These are phyloP conservation scores for Ganoderma lingzhi DNA, from an alignment of 1,284 basidiomycete genomes.

Conservation along the genomic window DNA sequence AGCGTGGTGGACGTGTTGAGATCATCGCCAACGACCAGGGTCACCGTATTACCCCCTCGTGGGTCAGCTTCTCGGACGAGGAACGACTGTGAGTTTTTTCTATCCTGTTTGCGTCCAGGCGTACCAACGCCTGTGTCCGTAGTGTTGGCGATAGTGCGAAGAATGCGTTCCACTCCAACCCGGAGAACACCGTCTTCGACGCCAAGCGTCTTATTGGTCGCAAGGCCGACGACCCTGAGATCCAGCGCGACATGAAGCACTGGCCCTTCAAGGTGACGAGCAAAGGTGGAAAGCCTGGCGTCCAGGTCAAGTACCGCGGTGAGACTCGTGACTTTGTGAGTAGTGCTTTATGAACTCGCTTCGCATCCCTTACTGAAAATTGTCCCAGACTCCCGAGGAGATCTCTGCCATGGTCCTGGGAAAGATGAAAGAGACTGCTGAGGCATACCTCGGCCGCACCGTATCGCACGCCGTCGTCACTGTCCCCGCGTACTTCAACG, in stretches of 20 bases:
- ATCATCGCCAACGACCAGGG: conserved; percentile 98
- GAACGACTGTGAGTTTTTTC: conserved; percentile 80
- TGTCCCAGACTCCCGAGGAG: conserved; percentile 81
- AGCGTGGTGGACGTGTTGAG: conserved; percentile 92
- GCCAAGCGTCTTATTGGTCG: conserved; percentile 97
- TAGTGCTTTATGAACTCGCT: conserved; percentile 24
- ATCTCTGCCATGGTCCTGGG: conserved; percentile 93
- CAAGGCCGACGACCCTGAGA: conserved; percentile 81
- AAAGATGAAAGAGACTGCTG: conserved; percentile 99
- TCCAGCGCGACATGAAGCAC: conserved; percentile 87
- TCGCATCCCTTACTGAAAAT: background rate
- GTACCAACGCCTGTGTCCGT: conserved; percentile 5
- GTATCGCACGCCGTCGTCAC: conserved; percentile 99
- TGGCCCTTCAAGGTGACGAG: conserved; percentile 87
- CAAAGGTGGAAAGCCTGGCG: conserved; percentile 87
- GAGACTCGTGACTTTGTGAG: conserved; percentile 86
- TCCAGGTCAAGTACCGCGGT: conserved; percentile 88
- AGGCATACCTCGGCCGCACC: conserved; percentile 96
- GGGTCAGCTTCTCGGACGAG: conserved; percentile 91
- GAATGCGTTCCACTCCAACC: conserved; percentile 86
- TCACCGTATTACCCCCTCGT: conserved; percentile 96
- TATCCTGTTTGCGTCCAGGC: background rate
- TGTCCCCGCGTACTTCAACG: conserved; percentile 99
- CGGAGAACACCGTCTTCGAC: conserved; percentile 96
- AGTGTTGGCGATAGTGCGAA: conserved; percentile 84